Percentiles rank a stretch among this genome's conserved stretches.
These are phyloP conservation scores for Ceraceosorus bombacis DNA, from an alignment of 1,284 basidiomycete genomes.

Conservation along the genomic window DNA sequence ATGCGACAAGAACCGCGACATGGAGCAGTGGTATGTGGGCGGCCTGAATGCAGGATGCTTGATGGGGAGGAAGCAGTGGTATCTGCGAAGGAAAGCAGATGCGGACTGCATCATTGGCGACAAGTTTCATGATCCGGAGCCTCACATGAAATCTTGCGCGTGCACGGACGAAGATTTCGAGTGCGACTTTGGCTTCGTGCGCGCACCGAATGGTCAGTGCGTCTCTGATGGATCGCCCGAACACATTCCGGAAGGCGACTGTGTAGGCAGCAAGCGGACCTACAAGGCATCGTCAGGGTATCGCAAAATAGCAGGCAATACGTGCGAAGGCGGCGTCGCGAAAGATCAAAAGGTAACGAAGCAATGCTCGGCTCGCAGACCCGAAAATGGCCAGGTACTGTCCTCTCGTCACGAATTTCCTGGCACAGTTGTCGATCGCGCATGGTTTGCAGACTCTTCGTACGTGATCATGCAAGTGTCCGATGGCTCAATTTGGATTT, in stretches of 20 bases:
- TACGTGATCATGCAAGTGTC: conserved; percentile 74
- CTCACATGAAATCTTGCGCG: conserved; percentile 70
- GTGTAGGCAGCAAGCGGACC: conserved; percentile 56
- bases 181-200: conserved; percentile 83
- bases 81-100: conserved; percentile 71
- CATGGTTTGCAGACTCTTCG: conserved; percentile 65
- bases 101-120: conserved; percentile 86
- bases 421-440: conserved; percentile 63
- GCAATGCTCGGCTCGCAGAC: conserved; percentile 57
- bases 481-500: conserved; percentile 81
- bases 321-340: conserved; percentile 59
- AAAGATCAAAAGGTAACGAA: conserved; percentile 69
- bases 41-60: conserved; percentile 60
- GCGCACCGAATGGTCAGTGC: conserved; percentile 62
- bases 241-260: conserved; percentile 70
- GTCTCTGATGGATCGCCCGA: conserved; percentile 72
- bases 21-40: conserved; percentile 83
- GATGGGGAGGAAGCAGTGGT: conserved; percentile 98
- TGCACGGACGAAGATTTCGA: conserved; percentile 87
- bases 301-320: conserved; percentile 85
- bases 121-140: conserved; percentile 54
- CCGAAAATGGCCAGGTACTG: conserved; percentile 48
- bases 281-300: conserved; percentile 87
- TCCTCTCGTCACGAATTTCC: conserved; percentile 61
- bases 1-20: conserved; percentile 57